Conservation (phyloP, 1,284 basidiomycete species). For the Takashimella koratensis region DNA sequence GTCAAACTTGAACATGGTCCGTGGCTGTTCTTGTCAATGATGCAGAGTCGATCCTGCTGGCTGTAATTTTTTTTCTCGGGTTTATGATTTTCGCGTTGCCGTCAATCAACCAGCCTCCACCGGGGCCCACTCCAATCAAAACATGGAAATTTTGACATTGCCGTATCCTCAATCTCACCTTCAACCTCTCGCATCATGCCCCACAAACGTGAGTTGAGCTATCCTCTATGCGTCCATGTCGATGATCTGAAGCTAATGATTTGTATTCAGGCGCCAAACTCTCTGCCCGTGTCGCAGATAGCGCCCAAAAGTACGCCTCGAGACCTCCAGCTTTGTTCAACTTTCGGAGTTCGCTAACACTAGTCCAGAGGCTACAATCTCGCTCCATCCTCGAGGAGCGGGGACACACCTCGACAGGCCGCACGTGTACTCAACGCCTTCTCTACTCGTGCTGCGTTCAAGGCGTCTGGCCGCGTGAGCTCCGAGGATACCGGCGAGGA, state of each 20-base stretch:
- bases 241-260: too few relatives aligned
- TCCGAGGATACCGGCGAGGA: slow-evolving; percentile 39
- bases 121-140: too few relatives aligned
- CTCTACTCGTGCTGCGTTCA: slow-evolving; percentile 35
- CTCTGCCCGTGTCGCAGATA: slow-evolving; percentile 38
- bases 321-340: not conserved
- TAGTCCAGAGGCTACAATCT: slow-evolving; percentile 39
- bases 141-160: too few relatives aligned
- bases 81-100: too few relatives aligned
- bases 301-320: slow-evolving; percentile 31
- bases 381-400: slow-evolving; percentile 24
- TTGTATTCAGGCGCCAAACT: slow-evolving; percentile 39
- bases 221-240: too few relatives aligned
- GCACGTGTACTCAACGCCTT: slow-evolving; percentile 40
- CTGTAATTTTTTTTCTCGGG: too few relatives aligned
- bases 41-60: too few relatives aligned
- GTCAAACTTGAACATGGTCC: slow-evolving; percentile 50
- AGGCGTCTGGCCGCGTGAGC: slow-evolving; percentile 27
- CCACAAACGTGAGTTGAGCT: slow-evolving; percentile 40
- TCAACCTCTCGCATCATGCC: slow-evolving; percentile 44
- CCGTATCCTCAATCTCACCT: too few relatives aligned
- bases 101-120: too few relatives aligned
- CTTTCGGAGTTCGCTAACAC: too few relatives aligned
- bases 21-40: not conserved
- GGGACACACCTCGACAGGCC: slow-evolving; percentile 43